Percentiles rank a stretch among this genome's conserved stretches.
Evolutionary conservation across 2,329 filamentous ascomycete genomes (phyloP).

Genomic region (Fusarium verrucosum): DNA sequence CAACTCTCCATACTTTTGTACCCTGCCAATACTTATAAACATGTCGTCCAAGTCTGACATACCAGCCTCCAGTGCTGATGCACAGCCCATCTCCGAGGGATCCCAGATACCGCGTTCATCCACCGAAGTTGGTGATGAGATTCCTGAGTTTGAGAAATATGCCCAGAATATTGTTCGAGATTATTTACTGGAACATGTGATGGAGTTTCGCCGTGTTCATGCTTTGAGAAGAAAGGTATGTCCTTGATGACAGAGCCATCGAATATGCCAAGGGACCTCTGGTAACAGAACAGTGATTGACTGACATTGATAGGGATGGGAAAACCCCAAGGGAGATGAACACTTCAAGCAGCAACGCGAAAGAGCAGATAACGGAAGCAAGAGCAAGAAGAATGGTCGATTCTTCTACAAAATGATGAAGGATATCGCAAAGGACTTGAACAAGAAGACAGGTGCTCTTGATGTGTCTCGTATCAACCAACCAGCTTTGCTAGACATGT

Average conservation of each 20-base stretch:
- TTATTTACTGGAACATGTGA: slow-evolving; percentile 1
- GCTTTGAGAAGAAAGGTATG: slow-evolving; percentile 20
- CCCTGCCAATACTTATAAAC: background rate
- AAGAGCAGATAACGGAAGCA: slow-evolving; percentile 49
- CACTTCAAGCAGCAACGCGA: slow-evolving; percentile 54
- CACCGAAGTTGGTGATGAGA: no score
- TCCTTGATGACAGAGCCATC: fast-evolving
- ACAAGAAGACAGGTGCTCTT: slow-evolving; percentile 49
- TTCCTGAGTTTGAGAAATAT: background rate
- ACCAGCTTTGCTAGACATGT: slow-evolving; percentile 59
- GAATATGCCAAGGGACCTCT: background rate
- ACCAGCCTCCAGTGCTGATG: background rate
- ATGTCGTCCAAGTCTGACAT: background rate
- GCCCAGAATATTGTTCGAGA: background rate
- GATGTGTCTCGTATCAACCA: slow-evolving; percentile 11
- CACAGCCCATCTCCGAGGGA: background rate
- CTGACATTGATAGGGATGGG: slow-evolving; percentile 52
- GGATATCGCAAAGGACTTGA: slow-evolving; percentile 54
- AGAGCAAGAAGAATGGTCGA: slow-evolving; percentile 16
- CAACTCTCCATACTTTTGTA: no score
- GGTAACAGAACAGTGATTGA: background rate
- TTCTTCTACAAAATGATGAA: slow-evolving; percentile 56
- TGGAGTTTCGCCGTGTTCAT: slow-evolving; percentile 10
- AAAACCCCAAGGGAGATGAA: slow-evolving; percentile 53
- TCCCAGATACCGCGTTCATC: fast-evolving